Percentiles rank a stretch among this genome's conserved stretches.
Evolutionary conservation across 345 rosid species (phyloP).

Genomic region (Brassica cretica): DNA sequence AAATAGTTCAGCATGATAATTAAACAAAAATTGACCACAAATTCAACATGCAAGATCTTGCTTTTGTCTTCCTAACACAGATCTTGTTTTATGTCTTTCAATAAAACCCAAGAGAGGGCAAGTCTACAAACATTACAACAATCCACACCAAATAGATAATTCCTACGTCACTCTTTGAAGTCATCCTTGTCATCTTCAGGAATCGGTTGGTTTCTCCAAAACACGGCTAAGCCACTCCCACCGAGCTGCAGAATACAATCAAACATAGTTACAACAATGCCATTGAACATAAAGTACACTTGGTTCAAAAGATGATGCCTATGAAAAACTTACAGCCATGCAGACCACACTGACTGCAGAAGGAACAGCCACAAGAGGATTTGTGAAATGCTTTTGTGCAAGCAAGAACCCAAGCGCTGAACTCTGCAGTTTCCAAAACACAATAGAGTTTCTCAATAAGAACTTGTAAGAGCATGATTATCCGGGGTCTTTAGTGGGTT

Average conservation of each 20-base stretch:
- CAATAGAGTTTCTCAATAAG: not conserved
- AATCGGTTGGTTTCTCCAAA: constrained; percentile 86
- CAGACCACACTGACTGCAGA: constrained; percentile 98
- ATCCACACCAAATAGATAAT: not conserved
- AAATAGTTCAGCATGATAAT: not conserved
- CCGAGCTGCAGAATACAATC: constrained; percentile 61
- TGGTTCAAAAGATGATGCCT: not conserved
- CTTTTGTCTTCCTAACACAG: constrained; percentile 14
- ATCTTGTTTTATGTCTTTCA: constrained; percentile 8
- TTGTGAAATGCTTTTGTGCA: constrained; percentile 90
- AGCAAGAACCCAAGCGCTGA: constrained; percentile 96
- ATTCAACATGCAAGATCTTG: constrained; percentile 12
- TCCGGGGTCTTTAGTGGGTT: no score
- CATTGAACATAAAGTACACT: not conserved
- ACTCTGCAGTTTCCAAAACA: constrained; percentile 55
- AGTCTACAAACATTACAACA: constrained; percentile 31
- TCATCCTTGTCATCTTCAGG: constrained; percentile 84
- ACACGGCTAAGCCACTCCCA: constrained; percentile 90
- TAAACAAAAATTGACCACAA: not conserved
- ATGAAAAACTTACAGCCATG: constrained; percentile 76
- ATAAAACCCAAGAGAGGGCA: not conserved
- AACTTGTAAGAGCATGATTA: no score
- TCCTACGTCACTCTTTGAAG: constrained; percentile 56
- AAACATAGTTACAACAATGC: not conserved
- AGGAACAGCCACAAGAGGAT: constrained; percentile 93